phyloP scores from a whole-genome alignment of 805 yeast genomes.

The Priceomyces haplophilus region DNA sequence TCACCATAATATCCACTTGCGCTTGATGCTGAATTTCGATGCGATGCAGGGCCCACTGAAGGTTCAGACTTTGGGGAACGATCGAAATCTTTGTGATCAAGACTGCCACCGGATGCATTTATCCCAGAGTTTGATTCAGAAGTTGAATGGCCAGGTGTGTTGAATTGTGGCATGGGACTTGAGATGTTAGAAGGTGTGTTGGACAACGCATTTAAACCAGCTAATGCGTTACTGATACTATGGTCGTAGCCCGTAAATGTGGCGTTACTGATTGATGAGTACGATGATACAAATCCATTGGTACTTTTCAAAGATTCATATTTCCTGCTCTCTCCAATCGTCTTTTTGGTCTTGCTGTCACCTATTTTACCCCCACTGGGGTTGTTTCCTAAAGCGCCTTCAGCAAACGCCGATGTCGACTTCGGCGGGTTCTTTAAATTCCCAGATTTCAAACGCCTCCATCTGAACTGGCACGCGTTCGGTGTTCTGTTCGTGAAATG shows the following conservation, averaged over 20 bases:
- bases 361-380: slow-evolving; percentile 2
- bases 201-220: slow-evolving; percentile 42
- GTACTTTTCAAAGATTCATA: slow-evolving; percentile 2
- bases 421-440: slow-evolving; percentile 45
- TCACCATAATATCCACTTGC: slow-evolving; percentile 44
- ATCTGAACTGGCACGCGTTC: slow-evolving; percentile 47
- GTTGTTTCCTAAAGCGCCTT: slow-evolving; percentile 8
- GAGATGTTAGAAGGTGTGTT: slow-evolving; percentile 25
- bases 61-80: slow-evolving; percentile 1
- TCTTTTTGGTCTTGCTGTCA: slow-evolving; percentile 5
- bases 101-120: no score
- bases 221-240: slow-evolving; percentile 40
- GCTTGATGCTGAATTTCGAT: slow-evolving; percentile 24
- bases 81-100: not conserved
- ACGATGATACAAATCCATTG: slow-evolving; percentile 25
- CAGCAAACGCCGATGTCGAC: slow-evolving; percentile 21
- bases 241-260: slow-evolving; percentile 42
- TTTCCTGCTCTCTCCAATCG: not conserved
- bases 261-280: slow-evolving; percentile 33
- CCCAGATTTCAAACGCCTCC: slow-evolving; percentile 45
- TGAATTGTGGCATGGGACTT: not conserved
- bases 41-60: slow-evolving; percentile 29
- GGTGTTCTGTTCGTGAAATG: slow-evolving; percentile 45
- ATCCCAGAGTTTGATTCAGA: not conserved
- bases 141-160: not conserved